Evolutionary conservation across 495 filamentous ascomycete genomes (phyloP).

Genomic region (Trichoderma reesei): DNA sequence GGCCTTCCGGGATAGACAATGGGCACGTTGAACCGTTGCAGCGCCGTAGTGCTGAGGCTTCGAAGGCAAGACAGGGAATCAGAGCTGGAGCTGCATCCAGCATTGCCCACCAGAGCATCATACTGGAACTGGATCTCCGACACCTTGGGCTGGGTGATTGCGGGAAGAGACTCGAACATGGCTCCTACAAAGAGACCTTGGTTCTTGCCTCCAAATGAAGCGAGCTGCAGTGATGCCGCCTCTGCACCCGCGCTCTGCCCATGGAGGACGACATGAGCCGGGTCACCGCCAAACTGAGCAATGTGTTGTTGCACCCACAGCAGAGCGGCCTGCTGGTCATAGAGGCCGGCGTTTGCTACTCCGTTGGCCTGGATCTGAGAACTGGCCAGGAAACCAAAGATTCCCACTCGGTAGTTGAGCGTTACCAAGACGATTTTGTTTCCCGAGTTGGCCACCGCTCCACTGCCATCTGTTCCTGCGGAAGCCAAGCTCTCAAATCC

Average conservation of each 20-base stretch:
- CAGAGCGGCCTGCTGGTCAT: slow-evolving; percentile 57
- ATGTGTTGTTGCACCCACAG: slow-evolving; percentile 67
- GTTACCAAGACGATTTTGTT: slow-evolving; percentile 28
- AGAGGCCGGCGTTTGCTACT: slow-evolving; percentile 27
- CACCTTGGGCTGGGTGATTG: slow-evolving; percentile 31
- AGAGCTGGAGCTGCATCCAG: slow-evolving; percentile 20
- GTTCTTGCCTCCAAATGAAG: slow-evolving; percentile 43
- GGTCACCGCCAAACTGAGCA: slow-evolving; percentile 56
- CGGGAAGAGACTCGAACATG: slow-evolving; percentile 34
- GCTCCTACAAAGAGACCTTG: slow-evolving; percentile 31
- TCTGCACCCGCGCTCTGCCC: slow-evolving; percentile 62
- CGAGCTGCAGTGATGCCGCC: slow-evolving; percentile 56
- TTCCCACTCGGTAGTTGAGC: slow-evolving; percentile 39
- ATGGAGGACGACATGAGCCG: slow-evolving; percentile 49
- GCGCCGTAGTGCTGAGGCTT: slow-evolving; percentile 29
- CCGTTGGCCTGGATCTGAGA: slow-evolving; percentile 22
- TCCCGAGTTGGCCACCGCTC: slow-evolving; percentile 48
- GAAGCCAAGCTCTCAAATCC: slow-evolving; percentile 22
- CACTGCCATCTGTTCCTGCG: slow-evolving; percentile 39
- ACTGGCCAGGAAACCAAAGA: slow-evolving; percentile 50
- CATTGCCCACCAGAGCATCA: slow-evolving; percentile 22
- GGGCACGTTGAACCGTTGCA: slow-evolving; percentile 45
- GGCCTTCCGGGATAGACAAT: slow-evolving; percentile 34
- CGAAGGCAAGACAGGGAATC: slow-evolving; percentile 43
- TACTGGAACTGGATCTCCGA: slow-evolving; percentile 37